These are phyloP conservation scores for Adansonia digitata DNA, from an alignment of 345 rosid genomes.

Conservation along the genomic window DNA sequence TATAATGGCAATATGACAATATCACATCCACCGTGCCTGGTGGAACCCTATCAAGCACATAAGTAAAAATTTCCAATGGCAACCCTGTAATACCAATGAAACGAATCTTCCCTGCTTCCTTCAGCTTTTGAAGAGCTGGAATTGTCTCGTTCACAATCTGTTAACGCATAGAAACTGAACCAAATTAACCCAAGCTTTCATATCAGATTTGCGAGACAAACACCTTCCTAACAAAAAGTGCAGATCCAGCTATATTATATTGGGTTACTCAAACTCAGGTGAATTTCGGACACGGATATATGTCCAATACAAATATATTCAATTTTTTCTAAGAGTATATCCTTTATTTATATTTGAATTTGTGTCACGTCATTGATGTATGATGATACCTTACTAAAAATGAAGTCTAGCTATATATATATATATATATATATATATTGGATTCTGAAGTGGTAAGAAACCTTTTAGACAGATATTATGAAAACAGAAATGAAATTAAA, in stretches of 20 bases:
- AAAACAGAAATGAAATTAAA: background rate
- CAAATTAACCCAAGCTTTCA: background rate
- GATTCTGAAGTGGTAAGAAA: background rate
- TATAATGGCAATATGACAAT: slow-evolving; percentile 69
- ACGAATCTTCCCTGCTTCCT: slow-evolving; percentile 73
- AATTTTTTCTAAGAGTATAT: no score
- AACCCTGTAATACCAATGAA: slow-evolving; percentile 93
- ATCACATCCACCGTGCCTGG: slow-evolving; percentile 73
- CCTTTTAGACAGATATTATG: background rate
- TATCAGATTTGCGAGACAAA: background rate
- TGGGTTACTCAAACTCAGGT: no score
- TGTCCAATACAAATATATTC: no score
- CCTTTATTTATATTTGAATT: no score
- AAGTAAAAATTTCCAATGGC: slow-evolving; percentile 56
- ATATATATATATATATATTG: background rate
- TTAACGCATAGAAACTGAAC: slow-evolving; percentile 12
- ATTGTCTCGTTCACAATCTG: slow-evolving; percentile 89
- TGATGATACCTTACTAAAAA: no score
- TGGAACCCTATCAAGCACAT: slow-evolving; percentile 80
- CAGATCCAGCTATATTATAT: background rate
- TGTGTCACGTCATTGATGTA: no score
- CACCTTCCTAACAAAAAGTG: background rate
- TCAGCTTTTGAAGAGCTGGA: slow-evolving; percentile 82
- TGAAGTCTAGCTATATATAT: no score
- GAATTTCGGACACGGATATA: no score